Evolutionary conservation across 2,329 filamentous ascomycete genomes (phyloP).

Genomic region (Xylariaceae sp.): DNA sequence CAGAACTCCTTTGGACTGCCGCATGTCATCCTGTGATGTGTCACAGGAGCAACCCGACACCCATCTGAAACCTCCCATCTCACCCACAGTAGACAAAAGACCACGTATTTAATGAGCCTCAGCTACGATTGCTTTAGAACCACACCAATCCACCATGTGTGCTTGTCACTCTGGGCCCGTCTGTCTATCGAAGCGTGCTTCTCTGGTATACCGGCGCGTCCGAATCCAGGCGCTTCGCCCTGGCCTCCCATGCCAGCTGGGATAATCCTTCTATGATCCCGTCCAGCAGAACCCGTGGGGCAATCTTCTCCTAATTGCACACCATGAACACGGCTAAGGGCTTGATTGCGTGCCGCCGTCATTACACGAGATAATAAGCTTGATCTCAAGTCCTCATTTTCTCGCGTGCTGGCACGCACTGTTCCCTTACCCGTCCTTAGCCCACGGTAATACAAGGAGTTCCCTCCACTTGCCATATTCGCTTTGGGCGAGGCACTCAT

Average conservation of each 20-base stretch:
- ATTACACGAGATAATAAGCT: constrained; percentile 22
- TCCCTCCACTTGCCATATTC: constrained; percentile 28
- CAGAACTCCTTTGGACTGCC: constrained; percentile 14
- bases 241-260: constrained; percentile 19
- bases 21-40: constrained; percentile 34
- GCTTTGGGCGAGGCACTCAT: constrained; percentile 31
- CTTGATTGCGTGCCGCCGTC: constrained; percentile 14
- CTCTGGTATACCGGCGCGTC: constrained; percentile 25
- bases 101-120: constrained; percentile 16
- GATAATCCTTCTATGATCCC: constrained; percentile 27
- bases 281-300: constrained; percentile 32
- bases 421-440: constrained; percentile 16
- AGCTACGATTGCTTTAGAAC: constrained; percentile 18
- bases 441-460: constrained; percentile 21
- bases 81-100: constrained; percentile 17
- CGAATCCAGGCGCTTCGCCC: constrained; percentile 16
- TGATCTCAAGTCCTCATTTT: constrained; percentile 16
- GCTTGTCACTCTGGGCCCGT: constrained; percentile 18
- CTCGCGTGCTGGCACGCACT: constrained; percentile 8
- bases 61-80: constrained; percentile 31
- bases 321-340: constrained; percentile 11
- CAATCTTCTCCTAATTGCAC: constrained; percentile 19
- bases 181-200: constrained; percentile 26
- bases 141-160: constrained; percentile 18
- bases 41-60: constrained; percentile 29